Evolutionary conservation across 225 moss, liverwort and hornwort genomes (phyloP).

Genomic region (Takakia lepidozioides): DNA sequence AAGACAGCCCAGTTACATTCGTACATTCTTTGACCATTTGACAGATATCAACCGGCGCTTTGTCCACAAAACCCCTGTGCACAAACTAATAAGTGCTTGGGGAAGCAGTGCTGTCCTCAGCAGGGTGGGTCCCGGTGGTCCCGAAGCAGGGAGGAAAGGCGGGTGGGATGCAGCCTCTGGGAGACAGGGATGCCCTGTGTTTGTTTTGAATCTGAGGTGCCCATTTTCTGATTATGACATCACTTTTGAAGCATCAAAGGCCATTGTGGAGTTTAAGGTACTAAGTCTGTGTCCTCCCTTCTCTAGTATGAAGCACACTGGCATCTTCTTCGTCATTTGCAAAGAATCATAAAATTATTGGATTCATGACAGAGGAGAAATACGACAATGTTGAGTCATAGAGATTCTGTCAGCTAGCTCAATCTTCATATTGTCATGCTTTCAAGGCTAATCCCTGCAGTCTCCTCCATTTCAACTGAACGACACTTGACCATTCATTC

Average conservation of each 20-base stretch:
- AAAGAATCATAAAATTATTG: too few species aligned
- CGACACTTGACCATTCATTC: too few species aligned
- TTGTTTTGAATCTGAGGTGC: constrained; percentile 78
- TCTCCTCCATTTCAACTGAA: too few species aligned
- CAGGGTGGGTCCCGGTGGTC: constrained; percentile 1
- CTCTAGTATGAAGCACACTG: too few species aligned
- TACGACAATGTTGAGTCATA: too few species aligned
- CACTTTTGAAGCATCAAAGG: constrained; percentile 89
- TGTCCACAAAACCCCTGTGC: constrained; percentile 80
- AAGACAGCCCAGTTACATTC: too few species aligned
- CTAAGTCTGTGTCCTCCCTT: constrained; percentile 9
- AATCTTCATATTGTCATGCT: too few species aligned
- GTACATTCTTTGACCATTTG: constrained; percentile 33
- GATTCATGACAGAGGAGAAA: too few species aligned
- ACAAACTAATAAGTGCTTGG: constrained; percentile 77
- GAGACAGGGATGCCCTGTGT: constrained; percentile 49
- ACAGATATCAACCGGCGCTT: constrained; percentile 89
- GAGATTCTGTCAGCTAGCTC: too few species aligned
- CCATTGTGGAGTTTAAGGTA: constrained; percentile 94
- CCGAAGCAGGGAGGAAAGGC: constrained; percentile 15
- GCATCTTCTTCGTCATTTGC: too few species aligned
- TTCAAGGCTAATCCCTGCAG: too few species aligned
- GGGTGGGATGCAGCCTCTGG: constrained; percentile 20
- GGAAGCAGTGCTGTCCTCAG: constrained; percentile 8
- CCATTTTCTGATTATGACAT: constrained; percentile 79